Conservation (phyloP, 805 yeast genomes). For the Torulaspora quercuum region DNA sequence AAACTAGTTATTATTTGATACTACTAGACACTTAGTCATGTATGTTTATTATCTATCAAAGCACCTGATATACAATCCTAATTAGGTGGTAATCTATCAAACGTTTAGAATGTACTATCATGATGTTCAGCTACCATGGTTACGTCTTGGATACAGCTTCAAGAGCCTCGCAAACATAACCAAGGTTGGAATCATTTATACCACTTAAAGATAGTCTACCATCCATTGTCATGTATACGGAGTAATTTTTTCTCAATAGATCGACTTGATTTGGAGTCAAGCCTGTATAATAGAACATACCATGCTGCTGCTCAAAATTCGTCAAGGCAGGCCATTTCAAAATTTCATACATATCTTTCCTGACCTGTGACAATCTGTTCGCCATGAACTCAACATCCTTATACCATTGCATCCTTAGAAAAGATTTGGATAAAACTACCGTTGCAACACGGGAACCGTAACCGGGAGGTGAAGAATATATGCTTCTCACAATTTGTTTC, state of each 20-base stretch:
- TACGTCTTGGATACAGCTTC: slow-evolving; percentile 7
- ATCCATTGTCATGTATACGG: slow-evolving; percentile 81
- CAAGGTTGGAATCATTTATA: slow-evolving; percentile 73
- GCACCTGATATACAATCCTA: neutral
- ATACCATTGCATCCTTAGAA: slow-evolving; percentile 71
- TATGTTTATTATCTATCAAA: neutral
- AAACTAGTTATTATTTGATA: slow-evolving; percentile 20
- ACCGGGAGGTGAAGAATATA: slow-evolving; percentile 90
- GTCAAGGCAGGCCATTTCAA: slow-evolving; percentile 83
- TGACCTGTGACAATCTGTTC: slow-evolving; percentile 69
- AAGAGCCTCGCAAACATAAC: slow-evolving; percentile 40
- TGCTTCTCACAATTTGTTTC: slow-evolving; percentile 77
- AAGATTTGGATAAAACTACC: slow-evolving; percentile 59
- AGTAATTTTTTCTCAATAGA: slow-evolving; percentile 62
- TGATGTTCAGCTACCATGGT: too few species aligned
- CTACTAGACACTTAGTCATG: too few species aligned
- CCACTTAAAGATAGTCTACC: slow-evolving; percentile 94
- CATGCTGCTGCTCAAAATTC: slow-evolving; percentile 61
- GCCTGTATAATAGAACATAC: slow-evolving; percentile 96
- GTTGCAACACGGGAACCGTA: slow-evolving; percentile 91
- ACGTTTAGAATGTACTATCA: neutral
- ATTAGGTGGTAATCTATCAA: neutral
- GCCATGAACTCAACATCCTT: slow-evolving; percentile 76
- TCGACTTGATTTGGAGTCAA: slow-evolving; percentile 66
- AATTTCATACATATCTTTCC: slow-evolving; percentile 58